Conservation (phyloP, 495 filamentous ascomycete species). For the Penicillium mononematosum region DNA sequence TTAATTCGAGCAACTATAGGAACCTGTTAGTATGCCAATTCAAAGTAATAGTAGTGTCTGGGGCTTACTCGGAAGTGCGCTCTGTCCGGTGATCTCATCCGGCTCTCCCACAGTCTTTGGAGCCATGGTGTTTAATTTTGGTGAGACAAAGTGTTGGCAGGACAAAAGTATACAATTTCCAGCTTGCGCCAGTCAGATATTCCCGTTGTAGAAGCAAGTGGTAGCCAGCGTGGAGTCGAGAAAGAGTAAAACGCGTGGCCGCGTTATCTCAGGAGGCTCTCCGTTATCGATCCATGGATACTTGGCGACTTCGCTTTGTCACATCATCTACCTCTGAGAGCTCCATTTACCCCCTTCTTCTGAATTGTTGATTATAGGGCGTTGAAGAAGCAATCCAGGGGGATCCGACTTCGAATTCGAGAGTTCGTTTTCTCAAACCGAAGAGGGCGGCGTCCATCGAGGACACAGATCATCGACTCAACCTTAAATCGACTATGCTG, state of each 20-base stretch:
- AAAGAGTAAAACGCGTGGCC: conserved; percentile 28
- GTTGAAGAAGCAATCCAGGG: neutral
- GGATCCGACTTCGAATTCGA: neutral
- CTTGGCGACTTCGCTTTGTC: conserved; percentile 27
- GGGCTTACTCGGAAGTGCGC: conserved; percentile 77
- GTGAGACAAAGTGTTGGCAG: neutral
- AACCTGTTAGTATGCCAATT: conserved; percentile 12
- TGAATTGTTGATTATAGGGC: neutral
- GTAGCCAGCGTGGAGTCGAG: conserved; percentile 16
- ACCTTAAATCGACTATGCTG: conserved; percentile 35
- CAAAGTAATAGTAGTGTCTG: neutral
- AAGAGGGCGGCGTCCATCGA: conserved; percentile 13
- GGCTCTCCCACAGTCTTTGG: conserved; percentile 82
- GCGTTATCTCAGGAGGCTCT: conserved; percentile 34
- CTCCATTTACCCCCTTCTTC: conserved; percentile 11
- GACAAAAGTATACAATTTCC: neutral
- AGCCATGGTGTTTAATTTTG: conserved; percentile 58
- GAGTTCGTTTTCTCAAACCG: neutral
- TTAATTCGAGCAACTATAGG: conserved; percentile 81
- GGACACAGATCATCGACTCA: conserved; percentile 21
- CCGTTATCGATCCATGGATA: conserved; percentile 36
- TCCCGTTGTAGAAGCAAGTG: neutral
- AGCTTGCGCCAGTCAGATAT: neutral
- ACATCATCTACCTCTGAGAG: conserved; percentile 18
- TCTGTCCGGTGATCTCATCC: conserved; percentile 81